Evolutionary conservation across 2,329 filamentous ascomycete genomes (phyloP).

Genomic region (Aspergillus transmontanensis): DNA sequence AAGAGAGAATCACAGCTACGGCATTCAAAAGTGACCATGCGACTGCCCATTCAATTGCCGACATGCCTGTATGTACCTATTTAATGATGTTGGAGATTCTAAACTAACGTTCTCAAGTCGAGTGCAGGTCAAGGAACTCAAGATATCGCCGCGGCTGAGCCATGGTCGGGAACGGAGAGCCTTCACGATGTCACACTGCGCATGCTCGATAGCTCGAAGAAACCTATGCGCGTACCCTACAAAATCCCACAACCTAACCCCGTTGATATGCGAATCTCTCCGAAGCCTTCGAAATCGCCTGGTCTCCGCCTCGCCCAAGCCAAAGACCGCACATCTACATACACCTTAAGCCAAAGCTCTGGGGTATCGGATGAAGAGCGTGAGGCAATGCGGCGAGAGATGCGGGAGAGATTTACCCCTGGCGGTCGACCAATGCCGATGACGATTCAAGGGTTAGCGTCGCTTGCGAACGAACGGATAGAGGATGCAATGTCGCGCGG

Average conservation of each 20-base stretch:
- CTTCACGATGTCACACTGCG: conserved; percentile 75
- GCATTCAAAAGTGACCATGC: conserved; percentile 57
- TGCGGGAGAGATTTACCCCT: conserved; percentile 79
- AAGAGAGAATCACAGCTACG: conserved; percentile 61
- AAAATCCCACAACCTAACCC: conserved; percentile 44
- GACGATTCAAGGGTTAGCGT: conserved; percentile 74
- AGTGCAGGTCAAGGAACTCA: conserved; percentile 70
- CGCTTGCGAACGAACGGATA: conserved; percentile 86
- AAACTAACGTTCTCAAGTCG: conserved; percentile 33
- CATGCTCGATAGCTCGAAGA: conserved; percentile 70
- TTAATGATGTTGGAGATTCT: background rate
- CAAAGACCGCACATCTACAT: conserved; percentile 60
- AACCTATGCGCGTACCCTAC: conserved; percentile 52
- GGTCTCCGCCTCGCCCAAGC: conserved; percentile 60
- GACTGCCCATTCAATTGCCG: conserved; percentile 55
- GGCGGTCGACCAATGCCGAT: conserved; percentile 73
- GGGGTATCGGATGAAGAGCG: conserved; percentile 71
- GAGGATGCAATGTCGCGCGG: conserved; percentile 91
- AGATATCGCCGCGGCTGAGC: conserved; percentile 65
- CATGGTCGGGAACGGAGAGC: conserved; percentile 79
- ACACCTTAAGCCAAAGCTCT: conserved; percentile 56
- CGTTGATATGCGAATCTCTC: conserved; percentile 49
- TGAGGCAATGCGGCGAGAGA: conserved; percentile 69
- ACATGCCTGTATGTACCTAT: conserved; percentile 50
- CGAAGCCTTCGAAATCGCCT: conserved; percentile 46